phyloP scores from a whole-genome alignment of 106 monocot genomes.

The Gastrodia elata region DNA sequence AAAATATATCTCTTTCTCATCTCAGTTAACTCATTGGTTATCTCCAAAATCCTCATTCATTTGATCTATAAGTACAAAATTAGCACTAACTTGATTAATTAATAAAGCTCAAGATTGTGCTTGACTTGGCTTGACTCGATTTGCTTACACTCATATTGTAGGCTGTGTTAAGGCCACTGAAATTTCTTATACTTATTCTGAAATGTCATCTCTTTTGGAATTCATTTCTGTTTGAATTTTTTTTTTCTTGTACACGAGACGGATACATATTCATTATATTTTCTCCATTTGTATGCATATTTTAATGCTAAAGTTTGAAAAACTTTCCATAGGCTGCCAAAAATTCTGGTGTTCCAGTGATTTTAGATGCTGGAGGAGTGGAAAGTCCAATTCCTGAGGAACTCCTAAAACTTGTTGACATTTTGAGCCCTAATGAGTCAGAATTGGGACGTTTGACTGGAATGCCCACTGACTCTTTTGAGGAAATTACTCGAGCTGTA shows the following conservation, averaged over 20 bases:
- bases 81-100: no score
- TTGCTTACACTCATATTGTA: no score
- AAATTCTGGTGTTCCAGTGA: slow-evolving; percentile 63
- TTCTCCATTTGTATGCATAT: background rate
- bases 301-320: background rate
- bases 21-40: no score
- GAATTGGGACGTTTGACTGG: slow-evolving; percentile 74
- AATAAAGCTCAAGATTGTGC: no score
- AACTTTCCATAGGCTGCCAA: slow-evolving; percentile 47
- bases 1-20: no score
- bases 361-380: slow-evolving; percentile 81
- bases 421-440: slow-evolving; percentile 94
- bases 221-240: background rate
- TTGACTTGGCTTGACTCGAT: no score
- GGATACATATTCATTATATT: background rate
- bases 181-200: background rate
- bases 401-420: slow-evolving; percentile 55
- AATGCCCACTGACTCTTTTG: slow-evolving; percentile 73
- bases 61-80: no score
- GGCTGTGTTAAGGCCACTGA: background rate
- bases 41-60: no score
- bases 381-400: slow-evolving; percentile 64
- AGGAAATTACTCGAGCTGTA: slow-evolving; percentile 62
- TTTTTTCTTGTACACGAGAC: background rate
- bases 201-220: background rate